phyloP scores from a whole-genome alignment of 2,329 filamentous ascomycete genomes.

The Akanthomyces uredinophilus region DNA sequence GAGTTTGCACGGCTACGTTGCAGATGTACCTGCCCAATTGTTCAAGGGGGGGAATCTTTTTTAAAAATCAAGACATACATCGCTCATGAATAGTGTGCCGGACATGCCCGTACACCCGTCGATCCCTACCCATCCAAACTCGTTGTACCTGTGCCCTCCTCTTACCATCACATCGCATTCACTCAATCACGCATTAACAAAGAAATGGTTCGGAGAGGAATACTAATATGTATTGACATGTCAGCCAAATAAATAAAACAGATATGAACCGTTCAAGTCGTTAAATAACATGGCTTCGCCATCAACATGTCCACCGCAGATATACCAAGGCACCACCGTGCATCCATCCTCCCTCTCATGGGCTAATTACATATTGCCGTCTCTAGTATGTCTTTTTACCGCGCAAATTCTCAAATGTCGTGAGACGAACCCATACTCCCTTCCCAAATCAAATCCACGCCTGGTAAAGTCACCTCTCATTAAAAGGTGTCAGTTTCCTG shows the following conservation, averaged over 20 bases:
- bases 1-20: too few relatives aligned
- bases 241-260: slow-evolving; percentile 6
- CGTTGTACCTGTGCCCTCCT: neutral
- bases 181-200: neutral
- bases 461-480: slow-evolving; percentile 10
- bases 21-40: too few relatives aligned
- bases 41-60: too few relatives aligned
- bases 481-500: slow-evolving; percentile 53
- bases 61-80: too few relatives aligned
- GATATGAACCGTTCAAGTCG: slow-evolving; percentile 11
- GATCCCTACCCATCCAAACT: neutral
- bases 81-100: neutral
- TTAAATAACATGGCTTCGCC: slow-evolving; percentile 11
- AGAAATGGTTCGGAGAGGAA: neutral
- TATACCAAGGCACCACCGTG: neutral
- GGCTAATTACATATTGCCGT: neutral
- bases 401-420: neutral
- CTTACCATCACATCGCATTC: neutral
- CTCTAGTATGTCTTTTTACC: neutral
- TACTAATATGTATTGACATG: neutral
- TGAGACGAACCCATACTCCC: neutral
- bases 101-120: neutral
- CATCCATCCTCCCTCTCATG: neutral
- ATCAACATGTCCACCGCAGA: slow-evolving; percentile 8
- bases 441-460: neutral